Evolutionary conservation across 306 rosid genomes (phyloP).

Genomic region (Carpinus viminea): DNA sequence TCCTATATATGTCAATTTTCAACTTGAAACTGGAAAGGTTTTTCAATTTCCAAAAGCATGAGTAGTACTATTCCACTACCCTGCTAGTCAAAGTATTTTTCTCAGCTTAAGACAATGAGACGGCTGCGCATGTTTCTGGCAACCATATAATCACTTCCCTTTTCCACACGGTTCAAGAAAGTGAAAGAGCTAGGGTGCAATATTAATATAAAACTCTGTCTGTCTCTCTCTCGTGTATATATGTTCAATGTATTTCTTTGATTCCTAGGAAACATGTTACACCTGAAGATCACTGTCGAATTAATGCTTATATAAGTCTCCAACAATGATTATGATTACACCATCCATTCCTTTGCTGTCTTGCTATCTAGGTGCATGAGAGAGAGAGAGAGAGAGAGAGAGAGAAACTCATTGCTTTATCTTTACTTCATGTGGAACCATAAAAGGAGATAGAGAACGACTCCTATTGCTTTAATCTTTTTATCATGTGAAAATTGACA

Average conservation of each 20-base stretch:
- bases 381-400: slow-evolving; percentile 13
- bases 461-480: slow-evolving; percentile 32
- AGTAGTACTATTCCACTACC: neutral
- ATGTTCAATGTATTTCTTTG: slow-evolving; percentile 7
- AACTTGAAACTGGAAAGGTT: slow-evolving; percentile 1
- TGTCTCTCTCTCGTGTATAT: neutral
- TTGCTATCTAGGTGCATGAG: slow-evolving; percentile 10
- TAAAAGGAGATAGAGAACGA: slow-evolving; percentile 20
- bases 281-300: slow-evolving; percentile 6
- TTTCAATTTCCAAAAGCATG: slow-evolving; percentile 3
- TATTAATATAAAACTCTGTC: no score
- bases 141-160: neutral
- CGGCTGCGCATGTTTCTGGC: slow-evolving; percentile 14
- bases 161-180: slow-evolving; percentile 1
- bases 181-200: neutral
- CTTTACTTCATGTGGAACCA: slow-evolving; percentile 41
- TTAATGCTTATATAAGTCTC: neutral
- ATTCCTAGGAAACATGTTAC: slow-evolving; percentile 8
- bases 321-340: slow-evolving; percentile 8
- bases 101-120: slow-evolving; percentile 10
- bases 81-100: neutral
- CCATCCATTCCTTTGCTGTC: slow-evolving; percentile 2
- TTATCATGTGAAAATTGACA: slow-evolving; percentile 36
- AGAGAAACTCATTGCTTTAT: slow-evolving; percentile 36
- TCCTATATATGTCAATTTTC: neutral